A percentile compares a stretch with the other conserved stretches of the same genome.
These are phyloP conservation scores for Pholiota adiposa DNA, from an alignment of 1,284 basidiomycete species.

Conservation along the genomic window DNA sequence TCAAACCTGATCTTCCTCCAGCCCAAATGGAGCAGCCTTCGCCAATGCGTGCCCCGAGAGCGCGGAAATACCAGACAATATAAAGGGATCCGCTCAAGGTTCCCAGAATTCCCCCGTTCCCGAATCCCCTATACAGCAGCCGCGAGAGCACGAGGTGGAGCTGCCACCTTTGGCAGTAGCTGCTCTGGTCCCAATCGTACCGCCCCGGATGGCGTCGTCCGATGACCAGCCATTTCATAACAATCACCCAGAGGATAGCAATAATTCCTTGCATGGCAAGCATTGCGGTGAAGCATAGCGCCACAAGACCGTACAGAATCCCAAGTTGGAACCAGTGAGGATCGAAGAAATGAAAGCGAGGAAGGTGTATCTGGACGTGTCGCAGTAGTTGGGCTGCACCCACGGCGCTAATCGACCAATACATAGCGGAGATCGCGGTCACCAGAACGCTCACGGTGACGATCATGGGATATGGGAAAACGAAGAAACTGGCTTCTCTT, in stretches of 20 bases:
- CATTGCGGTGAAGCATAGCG: slow-evolving; percentile 38
- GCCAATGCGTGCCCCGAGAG: slow-evolving; percentile 47
- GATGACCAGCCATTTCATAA: slow-evolving; percentile 46
- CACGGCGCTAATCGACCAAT: slow-evolving; percentile 47
- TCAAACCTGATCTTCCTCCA: slow-evolving; percentile 42
- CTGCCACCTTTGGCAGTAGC: slow-evolving; percentile 52
- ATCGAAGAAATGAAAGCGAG: slow-evolving; percentile 33
- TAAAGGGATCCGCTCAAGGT: slow-evolving; percentile 43
- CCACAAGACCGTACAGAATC: slow-evolving; percentile 41
- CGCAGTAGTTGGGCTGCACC: slow-evolving; percentile 42
- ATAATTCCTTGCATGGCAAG: slow-evolving; percentile 40
- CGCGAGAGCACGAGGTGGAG: slow-evolving; percentile 42
- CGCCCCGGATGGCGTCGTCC: slow-evolving; percentile 40
- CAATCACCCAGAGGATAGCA: slow-evolving; percentile 41
- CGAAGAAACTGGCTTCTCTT: slow-evolving; percentile 45
- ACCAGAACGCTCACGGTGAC: slow-evolving; percentile 39
- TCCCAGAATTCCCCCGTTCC: slow-evolving; percentile 42
- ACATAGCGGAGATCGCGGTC: slow-evolving; percentile 39
- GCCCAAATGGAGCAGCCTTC: slow-evolving; percentile 42
- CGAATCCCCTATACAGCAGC: slow-evolving; percentile 41
- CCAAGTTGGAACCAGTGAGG: slow-evolving; percentile 40
- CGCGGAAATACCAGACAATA: slow-evolving; percentile 47
- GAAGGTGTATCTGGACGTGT: slow-evolving; percentile 34
- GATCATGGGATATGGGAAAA: slow-evolving; percentile 44
- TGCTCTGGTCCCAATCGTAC: slow-evolving; percentile 48